phyloP scores from a whole-genome alignment of 129 eudicot species.

The Arctium lappa region DNA sequence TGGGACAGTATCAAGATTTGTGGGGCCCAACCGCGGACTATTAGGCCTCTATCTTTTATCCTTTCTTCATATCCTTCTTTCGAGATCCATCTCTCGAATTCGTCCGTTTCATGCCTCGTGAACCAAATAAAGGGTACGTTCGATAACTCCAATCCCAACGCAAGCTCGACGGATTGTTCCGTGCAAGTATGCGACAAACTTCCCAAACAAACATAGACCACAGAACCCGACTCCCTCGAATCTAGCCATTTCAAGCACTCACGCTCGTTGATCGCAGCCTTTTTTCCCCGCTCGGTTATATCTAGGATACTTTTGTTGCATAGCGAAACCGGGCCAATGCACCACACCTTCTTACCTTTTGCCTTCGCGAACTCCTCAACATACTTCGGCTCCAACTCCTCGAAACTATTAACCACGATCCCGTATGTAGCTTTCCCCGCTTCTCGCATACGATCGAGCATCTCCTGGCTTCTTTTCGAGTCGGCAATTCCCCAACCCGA shows the following conservation, averaged over 20 bases:
- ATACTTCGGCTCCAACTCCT: conserved; percentile 47
- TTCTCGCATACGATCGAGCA: neutral
- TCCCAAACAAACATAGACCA: conserved; percentile 50
- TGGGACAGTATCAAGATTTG: conserved; percentile 50
- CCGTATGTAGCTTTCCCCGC: conserved; percentile 32
- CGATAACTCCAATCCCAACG: conserved; percentile 37
- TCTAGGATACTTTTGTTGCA: conserved; percentile 31
- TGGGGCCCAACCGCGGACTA: conserved; percentile 64
- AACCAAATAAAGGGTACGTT: conserved; percentile 39
- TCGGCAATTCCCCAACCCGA: conserved; percentile 13
- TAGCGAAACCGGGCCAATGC: conserved; percentile 48
- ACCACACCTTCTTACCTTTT: conserved; percentile 37
- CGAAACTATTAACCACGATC: conserved; percentile 48
- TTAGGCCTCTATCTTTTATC: conserved; percentile 33
- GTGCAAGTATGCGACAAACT: conserved; percentile 22
- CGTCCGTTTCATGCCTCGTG: conserved; percentile 10
- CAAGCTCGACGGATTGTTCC: conserved; percentile 41
- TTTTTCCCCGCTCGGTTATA: conserved; percentile 43
- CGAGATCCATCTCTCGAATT: conserved; percentile 28
- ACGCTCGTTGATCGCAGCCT: conserved; percentile 10
- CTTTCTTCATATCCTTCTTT: conserved; percentile 44
- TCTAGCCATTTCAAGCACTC: conserved; percentile 48
- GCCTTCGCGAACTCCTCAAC: conserved; percentile 28
- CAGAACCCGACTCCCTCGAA: conserved; percentile 25
- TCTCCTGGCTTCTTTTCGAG: neutral